Evolutionary conservation across 495 filamentous ascomycete genomes (phyloP).

Genomic region (Amphirosellinia nigrospora): DNA sequence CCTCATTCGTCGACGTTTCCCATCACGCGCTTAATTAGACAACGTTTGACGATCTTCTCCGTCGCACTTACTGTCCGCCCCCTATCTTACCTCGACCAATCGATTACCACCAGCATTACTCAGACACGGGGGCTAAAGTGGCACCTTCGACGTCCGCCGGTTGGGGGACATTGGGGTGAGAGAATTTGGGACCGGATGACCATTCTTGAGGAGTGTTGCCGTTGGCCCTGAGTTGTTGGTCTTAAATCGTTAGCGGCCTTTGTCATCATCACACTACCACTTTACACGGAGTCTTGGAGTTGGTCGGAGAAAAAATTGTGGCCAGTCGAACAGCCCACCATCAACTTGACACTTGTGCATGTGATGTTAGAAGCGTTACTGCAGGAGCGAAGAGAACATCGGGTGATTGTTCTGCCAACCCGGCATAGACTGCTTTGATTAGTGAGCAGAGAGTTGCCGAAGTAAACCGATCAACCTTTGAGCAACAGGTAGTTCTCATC

Average conservation of each 20-base stretch:
- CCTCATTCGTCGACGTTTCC: neutral
- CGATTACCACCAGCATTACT: neutral
- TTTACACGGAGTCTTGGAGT: neutral
- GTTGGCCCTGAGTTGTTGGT: neutral
- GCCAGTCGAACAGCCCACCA: neutral
- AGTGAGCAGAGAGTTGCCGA: neutral
- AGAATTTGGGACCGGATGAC: neutral
- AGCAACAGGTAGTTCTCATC: neutral
- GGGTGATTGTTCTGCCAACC: too few relatives aligned
- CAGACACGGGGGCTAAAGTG: constrained; percentile 10
- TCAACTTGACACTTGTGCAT: neutral
- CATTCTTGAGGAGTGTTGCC: neutral
- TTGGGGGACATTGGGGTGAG: constrained; percentile 24
- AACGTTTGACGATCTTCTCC: neutral
- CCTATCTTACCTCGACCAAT: neutral
- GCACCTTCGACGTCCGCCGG: neutral
- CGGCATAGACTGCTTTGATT: too few relatives aligned
- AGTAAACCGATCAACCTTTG: neutral
- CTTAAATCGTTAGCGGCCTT: neutral
- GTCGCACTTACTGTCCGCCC: neutral
- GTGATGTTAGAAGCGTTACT: constrained; percentile 1
- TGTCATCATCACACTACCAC: neutral
- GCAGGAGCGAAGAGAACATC: neutral
- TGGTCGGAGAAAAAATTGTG: neutral
- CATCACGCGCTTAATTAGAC: neutral